phyloP scores from a whole-genome alignment of 352 stramenopile species.

The Globisporangium perplexum region DNA sequence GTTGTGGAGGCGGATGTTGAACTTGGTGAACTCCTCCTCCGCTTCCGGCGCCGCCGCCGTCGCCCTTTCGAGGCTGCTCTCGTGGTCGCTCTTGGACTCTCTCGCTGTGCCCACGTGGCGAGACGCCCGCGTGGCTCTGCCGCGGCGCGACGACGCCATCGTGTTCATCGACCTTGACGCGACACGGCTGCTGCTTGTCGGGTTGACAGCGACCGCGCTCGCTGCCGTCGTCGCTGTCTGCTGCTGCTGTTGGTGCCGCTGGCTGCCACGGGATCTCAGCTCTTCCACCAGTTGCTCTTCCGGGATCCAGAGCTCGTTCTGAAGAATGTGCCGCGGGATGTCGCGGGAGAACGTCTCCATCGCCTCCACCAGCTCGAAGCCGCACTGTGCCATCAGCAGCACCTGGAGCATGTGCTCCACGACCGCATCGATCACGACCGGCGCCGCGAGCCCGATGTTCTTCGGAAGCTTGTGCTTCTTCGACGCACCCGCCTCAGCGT shows the following conservation, averaged over 20 bases:
- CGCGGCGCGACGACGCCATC: slow-evolving; percentile 9
- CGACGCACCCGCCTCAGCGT: slow-evolving; percentile 15
- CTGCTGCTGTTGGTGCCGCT: not conserved
- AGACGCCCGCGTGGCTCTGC: slow-evolving; percentile 9
- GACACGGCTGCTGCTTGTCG: not conserved
- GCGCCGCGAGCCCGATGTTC: slow-evolving; percentile 37
- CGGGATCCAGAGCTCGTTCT: slow-evolving; percentile 23
- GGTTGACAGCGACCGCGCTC: not conserved
- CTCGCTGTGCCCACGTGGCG: slow-evolving; percentile 10
- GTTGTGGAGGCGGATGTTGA: slow-evolving; percentile 76
- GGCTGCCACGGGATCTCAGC: not conserved
- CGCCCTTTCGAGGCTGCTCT: slow-evolving; percentile 1
- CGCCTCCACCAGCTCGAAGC: slow-evolving; percentile 61
- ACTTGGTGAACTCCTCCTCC: slow-evolving; percentile 16
- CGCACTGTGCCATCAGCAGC: slow-evolving; percentile 55
- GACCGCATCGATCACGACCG: slow-evolving; percentile 65
- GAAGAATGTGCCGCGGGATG: slow-evolving; percentile 37
- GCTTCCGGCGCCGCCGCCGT: not conserved
- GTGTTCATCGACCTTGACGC: slow-evolving; percentile 9
- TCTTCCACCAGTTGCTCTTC: slow-evolving; percentile 1
- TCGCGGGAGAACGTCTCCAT: slow-evolving; percentile 67
- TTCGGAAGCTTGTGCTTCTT: slow-evolving; percentile 71
- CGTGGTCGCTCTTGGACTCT: slow-evolving; percentile 17
- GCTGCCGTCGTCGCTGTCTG: not conserved
- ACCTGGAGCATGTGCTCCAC: slow-evolving; percentile 75